These are phyloP conservation scores for Coffea eugenioides DNA, from an alignment of 257 asterid genomes.

Conservation along the genomic window DNA sequence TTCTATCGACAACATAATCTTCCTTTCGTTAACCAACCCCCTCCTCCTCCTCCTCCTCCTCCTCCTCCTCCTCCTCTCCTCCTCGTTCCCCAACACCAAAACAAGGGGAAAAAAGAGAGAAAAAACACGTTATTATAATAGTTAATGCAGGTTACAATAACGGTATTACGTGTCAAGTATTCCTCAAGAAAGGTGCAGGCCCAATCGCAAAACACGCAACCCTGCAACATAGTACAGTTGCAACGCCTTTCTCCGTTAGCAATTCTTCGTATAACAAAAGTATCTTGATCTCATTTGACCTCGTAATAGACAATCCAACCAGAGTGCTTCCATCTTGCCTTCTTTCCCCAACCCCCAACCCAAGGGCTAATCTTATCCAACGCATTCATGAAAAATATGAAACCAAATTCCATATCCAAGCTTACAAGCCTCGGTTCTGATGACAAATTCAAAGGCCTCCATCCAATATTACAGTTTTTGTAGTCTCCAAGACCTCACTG, in stretches of 20 bases:
- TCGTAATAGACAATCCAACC: neutral
- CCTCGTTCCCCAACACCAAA: too few relatives aligned
- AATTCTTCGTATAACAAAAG: neutral
- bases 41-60: too few relatives aligned
- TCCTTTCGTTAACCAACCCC: neutral
- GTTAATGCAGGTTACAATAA: neutral
- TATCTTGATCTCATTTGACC: neutral
- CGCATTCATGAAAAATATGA: neutral
- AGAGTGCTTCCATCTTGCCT: too few relatives aligned
- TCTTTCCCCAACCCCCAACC: neutral
- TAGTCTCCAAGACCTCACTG: conserved; percentile 67
- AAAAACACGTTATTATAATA: neutral
- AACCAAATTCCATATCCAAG: conserved; percentile 7
- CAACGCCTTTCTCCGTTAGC: neutral
- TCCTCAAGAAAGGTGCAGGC: neutral
- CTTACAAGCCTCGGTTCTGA: conserved; percentile 68
- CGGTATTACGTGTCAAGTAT: neutral
- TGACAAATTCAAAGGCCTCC: conserved; percentile 90
- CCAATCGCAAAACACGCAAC: neutral
- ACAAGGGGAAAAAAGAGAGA: too few relatives aligned
- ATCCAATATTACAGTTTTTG: conserved; percentile 82
- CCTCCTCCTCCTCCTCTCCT: too few relatives aligned
- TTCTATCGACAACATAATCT: conserved; percentile 6
- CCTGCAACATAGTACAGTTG: neutral
- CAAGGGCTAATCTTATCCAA: neutral